phyloP scores from a whole-genome alignment of 1,284 basidiomycete genomes.

The Cutaneotrichosporon dermatis region DNA sequence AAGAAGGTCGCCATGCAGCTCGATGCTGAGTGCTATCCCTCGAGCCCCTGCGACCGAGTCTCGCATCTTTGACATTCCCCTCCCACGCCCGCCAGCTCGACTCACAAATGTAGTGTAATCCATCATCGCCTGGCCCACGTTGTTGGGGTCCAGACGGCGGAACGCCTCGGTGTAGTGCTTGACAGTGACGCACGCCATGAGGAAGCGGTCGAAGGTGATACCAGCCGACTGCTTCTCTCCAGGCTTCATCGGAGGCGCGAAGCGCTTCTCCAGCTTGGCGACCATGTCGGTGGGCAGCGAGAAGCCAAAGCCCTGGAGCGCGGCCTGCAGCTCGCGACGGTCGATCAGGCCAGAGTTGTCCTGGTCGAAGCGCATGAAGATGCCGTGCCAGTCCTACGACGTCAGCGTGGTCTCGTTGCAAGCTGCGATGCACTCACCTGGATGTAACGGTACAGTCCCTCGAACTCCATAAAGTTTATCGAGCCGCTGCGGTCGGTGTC shows the following conservation, averaged over 20 bases:
- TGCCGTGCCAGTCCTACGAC: conserved; percentile 48
- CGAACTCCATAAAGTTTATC: conserved; percentile 49
- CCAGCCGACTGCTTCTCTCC: conserved; percentile 27
- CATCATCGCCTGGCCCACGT: conserved; percentile 38
- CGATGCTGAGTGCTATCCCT: no score
- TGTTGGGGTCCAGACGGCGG: conserved; percentile 40
- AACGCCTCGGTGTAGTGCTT: conserved; percentile 50
- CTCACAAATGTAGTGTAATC: conserved; percentile 47
- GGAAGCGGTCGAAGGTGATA: conserved; percentile 49
- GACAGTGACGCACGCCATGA: conserved; percentile 51
- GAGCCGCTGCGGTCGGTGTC: conserved; percentile 47
- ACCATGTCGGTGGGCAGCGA: conserved; percentile 47
- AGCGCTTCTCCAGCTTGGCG: conserved; percentile 45
- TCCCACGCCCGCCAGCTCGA: background rate
- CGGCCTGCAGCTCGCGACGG: conserved; percentile 47
- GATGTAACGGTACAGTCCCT: conserved; percentile 49
- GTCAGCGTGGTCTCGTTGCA: conserved; percentile 2
- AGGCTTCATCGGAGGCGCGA: conserved; percentile 41
- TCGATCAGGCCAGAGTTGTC: conserved; percentile 48
- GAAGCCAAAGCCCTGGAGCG: conserved; percentile 48
- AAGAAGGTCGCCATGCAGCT: no score
- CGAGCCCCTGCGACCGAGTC: no score
- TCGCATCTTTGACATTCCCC: no score
- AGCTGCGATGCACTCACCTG: conserved; percentile 28
- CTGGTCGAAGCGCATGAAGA: conserved; percentile 48